Percentiles rank a stretch among this genome's conserved stretches.
Evolutionary conservation across 352 stramenopile species (phyloP).

Genomic region (Pythium volutum): DNA sequence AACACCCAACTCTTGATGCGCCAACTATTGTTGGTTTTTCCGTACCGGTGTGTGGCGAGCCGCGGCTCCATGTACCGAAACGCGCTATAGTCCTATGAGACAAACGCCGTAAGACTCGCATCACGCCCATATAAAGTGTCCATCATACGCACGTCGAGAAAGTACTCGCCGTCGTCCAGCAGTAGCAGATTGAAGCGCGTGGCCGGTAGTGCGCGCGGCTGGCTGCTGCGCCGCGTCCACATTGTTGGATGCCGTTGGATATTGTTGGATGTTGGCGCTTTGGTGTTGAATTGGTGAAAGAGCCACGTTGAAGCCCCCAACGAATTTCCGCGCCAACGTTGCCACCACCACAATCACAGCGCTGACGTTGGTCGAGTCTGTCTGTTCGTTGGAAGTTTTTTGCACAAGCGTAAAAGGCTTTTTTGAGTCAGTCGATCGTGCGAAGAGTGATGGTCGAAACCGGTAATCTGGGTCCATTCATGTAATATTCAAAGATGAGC

Average conservation of each 20-base stretch:
- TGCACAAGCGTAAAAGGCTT: no score
- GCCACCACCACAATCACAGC: neutral
- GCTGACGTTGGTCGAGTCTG: no score
- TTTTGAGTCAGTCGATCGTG: no score
- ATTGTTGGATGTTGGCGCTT: neutral
- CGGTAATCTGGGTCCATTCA: no score
- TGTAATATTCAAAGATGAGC: no score
- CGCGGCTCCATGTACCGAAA: conserved; percentile 53
- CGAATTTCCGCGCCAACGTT: neutral
- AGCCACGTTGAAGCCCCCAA: no score
- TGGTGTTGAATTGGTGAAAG: no score
- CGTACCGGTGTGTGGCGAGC: conserved; percentile 26
- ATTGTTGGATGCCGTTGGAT: neutral
- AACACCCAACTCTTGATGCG: no score
- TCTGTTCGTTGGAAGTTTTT: no score
- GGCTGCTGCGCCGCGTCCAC: conserved; percentile 24
- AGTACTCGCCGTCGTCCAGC: conserved; percentile 93
- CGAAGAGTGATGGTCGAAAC: no score
- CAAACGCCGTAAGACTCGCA: no score
- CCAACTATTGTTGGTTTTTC: no score
- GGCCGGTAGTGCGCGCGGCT: conserved; percentile 11
- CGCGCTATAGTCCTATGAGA: conserved; percentile 59
- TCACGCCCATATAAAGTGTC: neutral
- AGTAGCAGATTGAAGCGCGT: conserved; percentile 92
- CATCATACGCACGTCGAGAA: conserved; percentile 80